Evolutionary conservation across 495 filamentous ascomycete genomes (phyloP).

Genomic region (Talaromyces ruber): DNA sequence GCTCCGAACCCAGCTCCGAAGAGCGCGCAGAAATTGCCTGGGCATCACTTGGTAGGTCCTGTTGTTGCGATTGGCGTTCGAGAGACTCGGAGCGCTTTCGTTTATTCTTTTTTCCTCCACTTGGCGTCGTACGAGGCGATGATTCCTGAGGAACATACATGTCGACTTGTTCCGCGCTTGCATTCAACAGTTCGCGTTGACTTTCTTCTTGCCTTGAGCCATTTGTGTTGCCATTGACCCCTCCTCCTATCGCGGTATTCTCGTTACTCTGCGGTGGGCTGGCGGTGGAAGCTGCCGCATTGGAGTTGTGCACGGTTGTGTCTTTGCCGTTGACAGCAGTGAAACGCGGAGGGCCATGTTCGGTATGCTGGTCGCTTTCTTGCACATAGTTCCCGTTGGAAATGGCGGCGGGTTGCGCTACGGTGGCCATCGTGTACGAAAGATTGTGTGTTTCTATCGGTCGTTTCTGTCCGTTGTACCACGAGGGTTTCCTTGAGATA

Average conservation of each 20-base stretch:
- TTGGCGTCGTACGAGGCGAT: constrained; percentile 14
- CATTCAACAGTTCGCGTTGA: constrained; percentile 7
- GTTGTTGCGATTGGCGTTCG: constrained; percentile 16
- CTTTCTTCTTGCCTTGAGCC: constrained; percentile 15
- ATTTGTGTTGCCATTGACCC: constrained; percentile 10
- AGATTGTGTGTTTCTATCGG: neutral
- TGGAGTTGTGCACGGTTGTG: constrained; percentile 10
- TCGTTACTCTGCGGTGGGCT: constrained; percentile 15
- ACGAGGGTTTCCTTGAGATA: neutral
- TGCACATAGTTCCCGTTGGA: constrained; percentile 28
- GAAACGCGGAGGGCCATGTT: constrained; percentile 42
- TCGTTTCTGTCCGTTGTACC: neutral
- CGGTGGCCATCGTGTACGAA: constrained; percentile 29
- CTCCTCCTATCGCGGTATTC: constrained; percentile 15
- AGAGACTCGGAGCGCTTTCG: constrained; percentile 34
- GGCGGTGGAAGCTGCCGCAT: neutral
- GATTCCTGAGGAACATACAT: constrained; percentile 18
- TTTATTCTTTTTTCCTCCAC: constrained; percentile 19
- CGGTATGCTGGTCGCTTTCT: constrained; percentile 30
- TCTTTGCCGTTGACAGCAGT: constrained; percentile 47
- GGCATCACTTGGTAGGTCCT: neutral
- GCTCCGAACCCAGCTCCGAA: constrained; percentile 11
- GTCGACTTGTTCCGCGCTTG: constrained; percentile 16
- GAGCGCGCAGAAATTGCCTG: constrained; percentile 14
- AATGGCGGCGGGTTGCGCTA: constrained; percentile 25